Evolutionary conservation across 2,329 filamentous ascomycete genomes (phyloP), one percentile per base, ranked within the genome.

Genomic region (Neodidymelliopsis sp.): DNA sequence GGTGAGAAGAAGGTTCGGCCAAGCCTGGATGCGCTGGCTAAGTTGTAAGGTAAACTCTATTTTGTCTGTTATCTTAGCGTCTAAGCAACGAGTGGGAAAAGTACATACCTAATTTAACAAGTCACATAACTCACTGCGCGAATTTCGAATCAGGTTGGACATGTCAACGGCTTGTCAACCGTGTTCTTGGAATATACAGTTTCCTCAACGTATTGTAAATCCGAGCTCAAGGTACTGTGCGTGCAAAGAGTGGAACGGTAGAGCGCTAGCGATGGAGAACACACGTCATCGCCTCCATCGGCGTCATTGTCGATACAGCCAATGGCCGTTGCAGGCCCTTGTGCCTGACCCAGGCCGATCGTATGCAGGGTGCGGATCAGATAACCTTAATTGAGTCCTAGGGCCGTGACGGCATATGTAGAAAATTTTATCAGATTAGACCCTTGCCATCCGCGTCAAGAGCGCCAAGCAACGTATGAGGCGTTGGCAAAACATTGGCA

Each of bases 1-100:
- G 70, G 70, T 2, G 69, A 71, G 48, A 63, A 66, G 37, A 68
- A 63, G 30, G 67, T 71, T 1, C 57, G 69, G 24, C 67, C 67
- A 23, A 71, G 69, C 49, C 42, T 72, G 24, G 66, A 71, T 40
- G 65, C 66, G 4, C 46, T 65, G 18, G 67, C 68, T 10, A 71
- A 68, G 41, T 44, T 71, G 54, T 71, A 62, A 43, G 18, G 12
- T 23, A 31, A 9, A 10, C 27, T 20, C n/a, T n/a, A 16, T 37
- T 19, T 15, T 19, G 19, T 36, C 10, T 15, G 2, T 34, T 18
- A n/a, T n/a, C n/a, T 39, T 15, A 49, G 46, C 46, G 34, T 18
- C 7, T 27, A 12, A 27, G 24, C 24, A 12, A 27, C n/a, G n/a
- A n/a, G n/a, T n/a, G n/a, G n/a, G n/a, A n/a, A n/a, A n/a, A n/a